Base-by-base conservation (phyloP, 177 flowering plant species). In the Vitis hybrid region DNA sequence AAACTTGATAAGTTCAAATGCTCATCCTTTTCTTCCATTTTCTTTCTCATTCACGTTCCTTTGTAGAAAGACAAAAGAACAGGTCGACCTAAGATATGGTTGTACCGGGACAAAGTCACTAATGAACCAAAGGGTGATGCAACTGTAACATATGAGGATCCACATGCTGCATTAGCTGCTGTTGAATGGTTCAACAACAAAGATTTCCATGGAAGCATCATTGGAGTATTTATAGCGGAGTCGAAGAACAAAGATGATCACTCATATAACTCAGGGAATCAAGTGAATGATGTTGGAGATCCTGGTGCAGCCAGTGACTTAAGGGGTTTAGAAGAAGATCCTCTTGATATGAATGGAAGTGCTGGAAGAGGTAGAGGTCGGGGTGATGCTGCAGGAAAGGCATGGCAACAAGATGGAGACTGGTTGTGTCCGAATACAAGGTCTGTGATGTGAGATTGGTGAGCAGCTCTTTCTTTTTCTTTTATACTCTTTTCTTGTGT, bases 361-460 rank as follows among this genome's bases (percentile, higher is more conserved):
- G 81, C 64, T 66, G 97, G 89, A 77, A 80, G 83, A 75, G 97
- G 91, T 64, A 84, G 89, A 82, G 94, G 94, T 59, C 86, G 79
- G 13, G 94, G 85, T 62, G 98, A 88, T 82, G 89, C 80, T 71
- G 53, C 86, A 6, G 95, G 83, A 55, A 93, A 92, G 79, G 75
- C 95, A 70, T 93, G 99, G 99, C 94, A 90, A 70, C 97, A 96
- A 79, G 99, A 91, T 6, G 99, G 98, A 70, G 99, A 96, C 77
- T 96, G 99, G 99, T 0, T 76, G 82, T 96, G 98, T 83, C 91
- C 98, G n/a, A 93, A 93, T 92, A 88, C 99, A 96, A 96, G 99
- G 99, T 96, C 98, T 93, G 98, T 93, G 90, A 90, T 90, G 84
- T 89, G 98, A 93, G 69, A 89, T 96, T 81, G 99, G 98, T 93